Base-by-base conservation (phyloP, 2,329 filamentous ascomycete species). In the Fonsecaea pedrosoi region DNA sequence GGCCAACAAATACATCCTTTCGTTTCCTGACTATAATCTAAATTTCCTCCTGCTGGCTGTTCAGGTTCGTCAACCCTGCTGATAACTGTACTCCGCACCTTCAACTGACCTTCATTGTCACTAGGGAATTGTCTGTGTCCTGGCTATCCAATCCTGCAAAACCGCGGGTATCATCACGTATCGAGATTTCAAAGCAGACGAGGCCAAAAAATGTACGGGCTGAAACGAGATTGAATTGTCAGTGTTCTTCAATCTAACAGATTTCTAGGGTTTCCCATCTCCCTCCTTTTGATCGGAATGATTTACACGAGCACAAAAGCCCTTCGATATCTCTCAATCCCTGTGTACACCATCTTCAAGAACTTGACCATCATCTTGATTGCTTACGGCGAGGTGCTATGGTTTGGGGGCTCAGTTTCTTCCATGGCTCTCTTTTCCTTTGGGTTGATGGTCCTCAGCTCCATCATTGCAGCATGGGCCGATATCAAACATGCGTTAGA, bases 331-430 rank as follows among this genome's bases (percentile, higher is more conserved):
- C 90, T 99, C 69, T 97, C 94, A 37, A 96, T 99, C 64, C 95
- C 95, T 30, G 95, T 99, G 32, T 99, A 99, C 82, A 99, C 95
- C 64, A 99, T 99, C 78, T 99, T 99, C 87, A 99, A 99, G 87
- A 99, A 99, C 83, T 81, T 99, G 83, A 98, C 95, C 69, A 99
- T 96, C 79, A 98, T 99, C 75, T 89, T 98, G 71, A 99, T 98
- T 76, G 95, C 95, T 64, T 99, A 99, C 74, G 95, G 95, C 73
- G 95, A 99, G 82, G 94, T 99, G 35, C 86, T 99, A 61, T 98
- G 94, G 94, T 99, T 99, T 74, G 95, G 95, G 69, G 94, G 94
- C 76, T 92, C 89, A 57, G 94, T 99, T 67, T 94, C 91, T 15
- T 87, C 90, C 55, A 88, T 97, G 79, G 89, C 93, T 2, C 87